These are phyloP conservation scores for Calonectria pseudoturangicola DNA, from an alignment of 2,329 filamentous ascomycete species.

Conservation along the genomic window DNA sequence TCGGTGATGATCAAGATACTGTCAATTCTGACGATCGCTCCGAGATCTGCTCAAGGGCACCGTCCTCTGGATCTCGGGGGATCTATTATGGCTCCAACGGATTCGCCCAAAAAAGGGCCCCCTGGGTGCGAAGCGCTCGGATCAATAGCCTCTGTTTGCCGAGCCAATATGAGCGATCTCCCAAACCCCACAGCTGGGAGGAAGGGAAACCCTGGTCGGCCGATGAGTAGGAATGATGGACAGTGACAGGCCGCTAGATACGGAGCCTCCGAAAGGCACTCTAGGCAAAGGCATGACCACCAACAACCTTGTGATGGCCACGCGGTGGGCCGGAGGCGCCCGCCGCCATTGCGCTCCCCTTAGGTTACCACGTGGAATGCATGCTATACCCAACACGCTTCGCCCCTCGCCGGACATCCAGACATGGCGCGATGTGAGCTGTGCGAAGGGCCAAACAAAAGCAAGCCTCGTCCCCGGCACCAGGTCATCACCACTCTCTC, in stretches of 20 bases:
- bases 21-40: slow-evolving; percentile 13
- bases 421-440: slow-evolving; percentile 8
- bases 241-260: slow-evolving; percentile 15
- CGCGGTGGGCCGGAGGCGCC: slow-evolving; percentile 21
- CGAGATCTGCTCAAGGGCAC: slow-evolving; percentile 7
- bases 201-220: background rate
- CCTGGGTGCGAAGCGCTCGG: background rate
- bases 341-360: slow-evolving; percentile 2
- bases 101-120: background rate
- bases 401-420: background rate
- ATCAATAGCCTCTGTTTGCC: background rate
- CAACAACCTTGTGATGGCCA: slow-evolving; percentile 20
- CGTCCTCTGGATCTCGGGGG: background rate
- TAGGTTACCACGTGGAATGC: slow-evolving; percentile 25
- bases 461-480: background rate
- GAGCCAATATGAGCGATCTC: background rate
- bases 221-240: background rate
- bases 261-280: slow-evolving; percentile 16
- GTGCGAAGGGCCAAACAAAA: slow-evolving; percentile 1
- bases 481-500: background rate
- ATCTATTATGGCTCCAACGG: background rate
- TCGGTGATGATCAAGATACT: background rate
- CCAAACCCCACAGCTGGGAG: background rate
- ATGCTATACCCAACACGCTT: background rate
- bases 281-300: background rate